Conservation (phyloP, 2,329 filamentous ascomycete species). For the Stagonosporopsis vannaccii region DNA sequence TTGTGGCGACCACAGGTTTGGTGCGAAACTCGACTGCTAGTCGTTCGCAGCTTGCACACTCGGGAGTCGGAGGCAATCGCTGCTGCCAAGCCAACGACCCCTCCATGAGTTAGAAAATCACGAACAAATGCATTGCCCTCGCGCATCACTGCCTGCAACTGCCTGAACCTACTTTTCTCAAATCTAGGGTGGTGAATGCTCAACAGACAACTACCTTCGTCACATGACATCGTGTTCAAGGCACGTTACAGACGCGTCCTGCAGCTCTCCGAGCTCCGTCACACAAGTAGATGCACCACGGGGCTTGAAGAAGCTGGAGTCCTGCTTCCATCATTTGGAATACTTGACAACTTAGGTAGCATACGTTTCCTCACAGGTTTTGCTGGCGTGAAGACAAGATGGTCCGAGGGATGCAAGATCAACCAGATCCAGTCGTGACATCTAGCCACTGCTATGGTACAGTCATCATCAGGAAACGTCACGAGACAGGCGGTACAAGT, state of each 20-base stretch:
- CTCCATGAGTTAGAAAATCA: conserved; percentile 2
- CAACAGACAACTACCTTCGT: background rate
- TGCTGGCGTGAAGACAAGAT: background rate
- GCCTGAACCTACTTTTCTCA: background rate
- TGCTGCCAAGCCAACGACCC: conserved; percentile 6
- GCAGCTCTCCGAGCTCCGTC: background rate
- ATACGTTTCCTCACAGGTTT: background rate
- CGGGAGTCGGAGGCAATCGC: conserved; percentile 12
- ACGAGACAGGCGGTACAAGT: background rate
- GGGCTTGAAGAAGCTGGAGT: background rate
- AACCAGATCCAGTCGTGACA: no score
- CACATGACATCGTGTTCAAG: conserved; percentile 1
- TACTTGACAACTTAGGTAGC: background rate
- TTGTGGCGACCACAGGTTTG: conserved; percentile 31
- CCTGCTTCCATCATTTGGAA: background rate
- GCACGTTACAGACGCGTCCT: background rate
- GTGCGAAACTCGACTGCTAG: conserved; percentile 17
- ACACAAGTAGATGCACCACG: background rate
- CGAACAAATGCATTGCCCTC: background rate
- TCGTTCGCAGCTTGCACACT: conserved; percentile 12
- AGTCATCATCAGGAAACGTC: background rate
- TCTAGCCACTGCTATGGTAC: no score
- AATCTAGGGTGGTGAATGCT: background rate
- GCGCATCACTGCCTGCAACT: background rate
- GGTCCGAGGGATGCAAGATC: background rate